Evolutionary conservation across 371 early-diverging fungal genomes (phyloP).

Genomic region (Rhizomucor pusillus): DNA sequence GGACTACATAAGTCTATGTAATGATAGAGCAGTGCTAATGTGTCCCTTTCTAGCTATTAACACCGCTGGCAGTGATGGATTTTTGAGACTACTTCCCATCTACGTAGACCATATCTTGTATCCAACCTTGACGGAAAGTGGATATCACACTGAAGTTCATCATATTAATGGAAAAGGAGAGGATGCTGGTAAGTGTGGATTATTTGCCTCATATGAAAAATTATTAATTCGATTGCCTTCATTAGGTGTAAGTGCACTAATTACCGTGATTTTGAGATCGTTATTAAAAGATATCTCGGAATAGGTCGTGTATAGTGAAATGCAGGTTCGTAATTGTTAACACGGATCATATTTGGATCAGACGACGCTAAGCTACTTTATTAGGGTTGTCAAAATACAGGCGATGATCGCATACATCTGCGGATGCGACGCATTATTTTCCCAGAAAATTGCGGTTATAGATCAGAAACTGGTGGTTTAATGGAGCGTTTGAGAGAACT

Average conservation of each 20-base stretch:
- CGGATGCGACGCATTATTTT: constrained; percentile 60
- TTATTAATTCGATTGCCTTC: neutral
- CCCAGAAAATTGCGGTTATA: constrained; percentile 63
- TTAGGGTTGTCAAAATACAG: constrained; percentile 44
- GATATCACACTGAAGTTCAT: constrained; percentile 65
- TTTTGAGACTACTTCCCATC: constrained; percentile 54
- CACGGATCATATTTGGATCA: neutral
- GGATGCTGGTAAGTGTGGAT: constrained; percentile 41
- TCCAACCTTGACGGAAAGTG: constrained; percentile 65
- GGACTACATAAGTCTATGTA: constrained; percentile 1
- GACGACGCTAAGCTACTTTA: neutral
- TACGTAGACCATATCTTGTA: constrained; percentile 70
- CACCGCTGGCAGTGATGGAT: constrained; percentile 69
- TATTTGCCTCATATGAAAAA: neutral
- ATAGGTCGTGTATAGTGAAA: constrained; percentile 56
- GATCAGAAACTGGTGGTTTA: constrained; percentile 67
- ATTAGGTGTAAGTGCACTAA: constrained; percentile 15
- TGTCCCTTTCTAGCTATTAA: constrained; percentile 43
- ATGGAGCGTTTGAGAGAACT: constrained; percentile 67
- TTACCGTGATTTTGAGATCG: too few relatives aligned
- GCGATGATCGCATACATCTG: constrained; percentile 43
- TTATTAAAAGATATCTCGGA: too few relatives aligned
- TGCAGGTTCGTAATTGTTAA: constrained; percentile 32
- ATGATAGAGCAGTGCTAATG: neutral
- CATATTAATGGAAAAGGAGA: constrained; percentile 57